Evolutionary conservation across 2,329 filamentous ascomycete genomes (phyloP).

Genomic region (Claviceps sp.): DNA sequence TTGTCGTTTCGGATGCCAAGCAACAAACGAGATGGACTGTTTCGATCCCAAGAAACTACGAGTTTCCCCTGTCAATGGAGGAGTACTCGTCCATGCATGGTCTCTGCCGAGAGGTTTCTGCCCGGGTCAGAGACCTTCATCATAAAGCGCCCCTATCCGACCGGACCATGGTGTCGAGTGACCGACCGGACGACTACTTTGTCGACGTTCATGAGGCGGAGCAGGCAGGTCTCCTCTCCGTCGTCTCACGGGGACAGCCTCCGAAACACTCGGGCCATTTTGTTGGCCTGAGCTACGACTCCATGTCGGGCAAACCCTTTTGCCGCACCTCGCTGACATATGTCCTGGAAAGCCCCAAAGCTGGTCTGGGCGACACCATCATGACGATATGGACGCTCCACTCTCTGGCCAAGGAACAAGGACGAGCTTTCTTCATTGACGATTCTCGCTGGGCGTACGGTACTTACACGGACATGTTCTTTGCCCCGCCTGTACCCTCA

Average conservation of each 20-base stretch:
- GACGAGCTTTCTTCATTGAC: conserved; percentile 69
- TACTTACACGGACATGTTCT: conserved; percentile 59
- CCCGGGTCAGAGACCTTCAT: conserved; percentile 36
- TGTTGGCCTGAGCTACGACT: conserved; percentile 33
- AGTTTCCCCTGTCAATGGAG: conserved; percentile 52
- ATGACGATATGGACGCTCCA: conserved; percentile 78
- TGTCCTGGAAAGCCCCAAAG: conserved; percentile 58
- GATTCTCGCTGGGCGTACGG: conserved; percentile 78
- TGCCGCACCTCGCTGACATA: conserved; percentile 66
- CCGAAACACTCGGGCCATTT: conserved; percentile 29
- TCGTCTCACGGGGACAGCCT: conserved; percentile 20
- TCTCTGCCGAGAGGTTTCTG: conserved; percentile 52
- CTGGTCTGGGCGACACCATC: conserved; percentile 63
- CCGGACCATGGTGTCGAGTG: conserved; percentile 37
- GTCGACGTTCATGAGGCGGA: conserved; percentile 65
- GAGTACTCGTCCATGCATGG: conserved; percentile 59
- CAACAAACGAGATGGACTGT: conserved; percentile 67
- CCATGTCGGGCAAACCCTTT: conserved; percentile 34
- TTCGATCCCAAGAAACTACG: conserved; percentile 53
- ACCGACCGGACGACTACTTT: conserved; percentile 53
- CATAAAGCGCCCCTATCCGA: conserved; percentile 26
- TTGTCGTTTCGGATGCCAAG: conserved; percentile 52
- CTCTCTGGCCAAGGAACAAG: conserved; percentile 61
- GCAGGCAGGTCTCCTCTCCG: conserved; percentile 45
- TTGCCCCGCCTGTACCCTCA: conserved; percentile 46